Base-by-base conservation (phyloP, 345 rosid species). In the Alliaria petiolata region DNA sequence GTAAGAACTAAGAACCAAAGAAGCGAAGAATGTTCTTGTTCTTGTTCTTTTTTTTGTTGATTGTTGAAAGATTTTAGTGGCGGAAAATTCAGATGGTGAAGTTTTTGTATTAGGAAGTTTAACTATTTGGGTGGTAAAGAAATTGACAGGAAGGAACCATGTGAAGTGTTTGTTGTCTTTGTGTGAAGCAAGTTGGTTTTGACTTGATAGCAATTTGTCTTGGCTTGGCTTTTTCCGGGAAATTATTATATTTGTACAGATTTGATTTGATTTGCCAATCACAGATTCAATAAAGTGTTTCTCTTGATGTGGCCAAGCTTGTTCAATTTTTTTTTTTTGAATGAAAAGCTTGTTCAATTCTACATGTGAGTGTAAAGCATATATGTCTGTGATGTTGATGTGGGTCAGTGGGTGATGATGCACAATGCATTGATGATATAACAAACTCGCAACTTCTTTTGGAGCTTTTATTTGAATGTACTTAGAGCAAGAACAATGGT, bases 121-220 rank as follows among this genome's bases (percentile, higher is more conserved):
- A 22, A 3, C 39, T 60, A 59, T 67, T 42, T 74, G 39, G 59
- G 73, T n/a, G 78, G 49, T 59, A 17, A 33, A 50, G 10, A 34
- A 50, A 39, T 49, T 20, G 67, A 60, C 57, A 42, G 31, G 42
- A n/a, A n/a, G n/a, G n/a, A 74, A 43, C 40, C 62, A 59, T 67
- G 73, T 67, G 72, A 25, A 64, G 50, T 35, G 63, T 54, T 54
- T 55, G n/a, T n/a, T n/a, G 64, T 53, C 8, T 53, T 50, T 52
- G 45, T 10, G 69, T 62, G 67, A 62, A 62, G 49, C 54, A 71
- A 55, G 36, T 66, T 67, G 62, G 54, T 40, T 57, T n/a, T n/a
- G n/a, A n/a, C 7, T 39, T 74, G 20, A 50, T 31, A 31, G 62
- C 61, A 65, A 19, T 35, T 34, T 36, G 65, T 55, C 22, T 36